Evolutionary conservation across 331 rosid species (phyloP), one percentile per base, ranked within the genome.

Genomic region (Acacia pycnantha): DNA sequence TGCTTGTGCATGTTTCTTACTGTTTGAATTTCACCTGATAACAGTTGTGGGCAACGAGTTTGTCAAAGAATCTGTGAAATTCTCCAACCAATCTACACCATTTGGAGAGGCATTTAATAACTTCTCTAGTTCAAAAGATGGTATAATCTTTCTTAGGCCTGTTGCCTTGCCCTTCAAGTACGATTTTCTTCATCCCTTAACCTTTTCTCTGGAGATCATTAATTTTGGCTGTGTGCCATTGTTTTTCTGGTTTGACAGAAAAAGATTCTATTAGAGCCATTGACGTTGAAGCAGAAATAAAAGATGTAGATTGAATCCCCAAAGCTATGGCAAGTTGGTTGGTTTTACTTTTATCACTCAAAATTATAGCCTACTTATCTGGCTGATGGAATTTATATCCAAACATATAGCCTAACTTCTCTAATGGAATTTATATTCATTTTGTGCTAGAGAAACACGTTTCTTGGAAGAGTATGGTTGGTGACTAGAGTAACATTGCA

Each of bases 221-320:
- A 50, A 67, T 59, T 44, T 70, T 80, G 41, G 15, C 43, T 62
- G 29, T 61, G 64, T 35, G 21, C 79, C 66, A 6, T 70, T 58
- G 35, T 82, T 88, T 71, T 37, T 37, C 53, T 50, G 33, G 77
- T 54, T 24, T 80, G 81, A 33, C 86, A 93, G 98, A 88, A 69
- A 88, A 90, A 81, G 85, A 90, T 84, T 89, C 92, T 33, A 74
- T 90, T 44, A 77, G 31, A 4, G 90, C 90, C 51, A 89, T 95
- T 73, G 98, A 95, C 83, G 85, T 95, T 76, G 98, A 95, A 90
- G 98, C 98, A 15, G 98, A 95, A 77, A 79, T 95, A 56, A 90
- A 87, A 82, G 98, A 95, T 82, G 98, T 87, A 54, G 98, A 95
- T 68, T 95, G 88, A 91, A 70, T 77, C 72, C 35, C 48, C 54